Conservation (phyloP, 768 basidiomycete species). For the Tubosaeta sp. region DNA sequence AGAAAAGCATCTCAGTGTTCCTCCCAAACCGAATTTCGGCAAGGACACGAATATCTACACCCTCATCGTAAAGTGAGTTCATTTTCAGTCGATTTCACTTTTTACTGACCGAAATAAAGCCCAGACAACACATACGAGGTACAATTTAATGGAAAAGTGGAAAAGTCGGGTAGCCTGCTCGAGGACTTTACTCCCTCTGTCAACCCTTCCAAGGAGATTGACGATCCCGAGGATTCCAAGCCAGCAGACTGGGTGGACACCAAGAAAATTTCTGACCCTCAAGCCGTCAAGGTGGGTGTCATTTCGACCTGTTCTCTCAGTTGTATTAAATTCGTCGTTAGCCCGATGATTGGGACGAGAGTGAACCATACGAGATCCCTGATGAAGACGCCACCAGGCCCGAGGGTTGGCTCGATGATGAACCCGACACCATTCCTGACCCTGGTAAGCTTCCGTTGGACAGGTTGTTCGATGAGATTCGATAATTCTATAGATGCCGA, state of each 20-base stretch:
- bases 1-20: conserved; percentile 88
- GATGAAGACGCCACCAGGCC: conserved; percentile 89
- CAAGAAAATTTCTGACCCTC: conserved; percentile 79
- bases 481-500: conserved; percentile 52
- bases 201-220: conserved; percentile 90
- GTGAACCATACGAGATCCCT: conserved; percentile 85
- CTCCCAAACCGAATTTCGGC: conserved; percentile 83
- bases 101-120: conserved; percentile 36
- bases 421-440: conserved; percentile 76
- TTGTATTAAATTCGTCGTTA: conserved; percentile 1
- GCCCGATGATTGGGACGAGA: conserved; percentile 99
- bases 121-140: conserved; percentile 95
- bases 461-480: neutral
- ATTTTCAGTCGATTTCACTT: no score
- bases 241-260: conserved; percentile 91
- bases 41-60: conserved; percentile 95
- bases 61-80: conserved; percentile 79
- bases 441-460: conserved; percentile 51
- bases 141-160: conserved; percentile 80
- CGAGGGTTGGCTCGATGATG: conserved; percentile 93
- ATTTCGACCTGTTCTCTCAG: neutral
- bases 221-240: conserved; percentile 89
- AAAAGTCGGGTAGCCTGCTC: conserved; percentile 77
- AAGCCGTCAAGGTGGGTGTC: conserved; percentile 65
- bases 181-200: conserved; percentile 93